Base-by-base conservation (phyloP, 345 rosid genomes). In the Cardiospermum halicacabum region DNA sequence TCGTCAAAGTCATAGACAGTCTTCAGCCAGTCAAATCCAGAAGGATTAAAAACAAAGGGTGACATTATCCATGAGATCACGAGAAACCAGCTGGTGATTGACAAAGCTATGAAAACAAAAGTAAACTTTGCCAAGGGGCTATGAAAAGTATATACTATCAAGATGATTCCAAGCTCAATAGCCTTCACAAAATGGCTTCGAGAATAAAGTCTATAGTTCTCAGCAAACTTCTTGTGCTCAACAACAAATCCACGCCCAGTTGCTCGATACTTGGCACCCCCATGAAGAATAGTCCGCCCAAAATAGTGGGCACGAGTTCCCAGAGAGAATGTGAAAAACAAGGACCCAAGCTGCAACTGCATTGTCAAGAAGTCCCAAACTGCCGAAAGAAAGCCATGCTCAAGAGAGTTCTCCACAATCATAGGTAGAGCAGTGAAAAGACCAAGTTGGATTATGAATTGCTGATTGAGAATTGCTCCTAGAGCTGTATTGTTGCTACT, bases 171-270 rank as follows among this genome's bases (percentile, higher is more conserved):
- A 27, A 91, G 96, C 79, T 91, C 97, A 25, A 86, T 68, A 68
- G 85, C 97, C 82, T 88, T 91, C 58, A 88, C 89, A 68, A 91
- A 91, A 78, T 91, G 97, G 68, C 97, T 91, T 57, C 94, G 84
- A 48, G 94, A 85, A 67, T 86, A 88, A 28, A 86, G 82, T 51
- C 97, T 69, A 72, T 89, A 89, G 73, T 91, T 88, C 73, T 91
- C 94, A 2, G 89, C 74, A 74, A 89, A 91, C 59, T 85, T 77
- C 73, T 85, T 88, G 75, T 89, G 97, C 81, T 80, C 82, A 45
- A 91, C 97, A 68, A 88, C 97, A 56, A 88, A 91, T 59, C 96
- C 97, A 56, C 97, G 97, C 32, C 97, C 97, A 26, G 97, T 91
- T 60, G 97, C 87, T 64, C 88, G 74, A 64, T 91, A 91, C 79